These are phyloP conservation scores for Lipomyces yarrowii DNA, from an alignment of 1,139 yeast species.

Conservation along the genomic window DNA sequence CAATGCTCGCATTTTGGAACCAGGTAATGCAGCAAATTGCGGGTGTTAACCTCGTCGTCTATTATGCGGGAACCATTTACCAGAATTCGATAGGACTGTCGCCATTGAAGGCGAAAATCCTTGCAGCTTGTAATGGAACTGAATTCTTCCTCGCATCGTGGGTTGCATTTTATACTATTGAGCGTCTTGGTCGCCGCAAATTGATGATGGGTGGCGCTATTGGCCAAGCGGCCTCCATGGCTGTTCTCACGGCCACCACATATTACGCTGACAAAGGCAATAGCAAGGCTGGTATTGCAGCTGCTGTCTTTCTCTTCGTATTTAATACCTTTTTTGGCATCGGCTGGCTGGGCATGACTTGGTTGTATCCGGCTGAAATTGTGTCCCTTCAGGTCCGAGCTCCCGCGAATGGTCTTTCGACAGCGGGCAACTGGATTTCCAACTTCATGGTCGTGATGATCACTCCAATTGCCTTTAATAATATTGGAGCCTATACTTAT, in stretches of 20 bases:
- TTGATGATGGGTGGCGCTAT: conserved; percentile 48
- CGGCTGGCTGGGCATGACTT: conserved; percentile 47
- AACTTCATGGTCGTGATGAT: conserved; percentile 59
- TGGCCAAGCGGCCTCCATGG: conserved; percentile 29
- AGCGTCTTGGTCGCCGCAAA: conserved; percentile 68
- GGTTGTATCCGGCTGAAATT: conserved; percentile 51
- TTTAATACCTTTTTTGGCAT: conserved; percentile 43
- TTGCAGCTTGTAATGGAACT: conserved; percentile 54
- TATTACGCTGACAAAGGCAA: conserved; percentile 29
- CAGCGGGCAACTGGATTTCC: conserved; percentile 57
- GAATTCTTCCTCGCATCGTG: conserved; percentile 51
- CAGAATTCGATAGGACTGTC: conserved; percentile 49
- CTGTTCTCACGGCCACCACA: conserved; percentile 19
- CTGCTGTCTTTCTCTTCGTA: conserved; percentile 34
- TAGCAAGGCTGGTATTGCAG: conserved; percentile 29
- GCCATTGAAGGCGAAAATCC: conserved; percentile 46
- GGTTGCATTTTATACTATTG: conserved; percentile 51
- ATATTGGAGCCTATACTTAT: conserved; percentile 51
- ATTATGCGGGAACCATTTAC: conserved; percentile 52
- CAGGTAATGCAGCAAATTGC: conserved; percentile 32
- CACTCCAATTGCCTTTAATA: conserved; percentile 52
- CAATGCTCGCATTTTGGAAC: conserved; percentile 28
- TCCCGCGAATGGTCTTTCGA: conserved; percentile 57
- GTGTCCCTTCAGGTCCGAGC: conserved; percentile 51
- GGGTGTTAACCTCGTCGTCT: conserved; percentile 32